Percentiles rank a stretch among this genome's conserved stretches.
These are phyloP conservation scores for Scorias spongiosa DNA, from an alignment of 2,329 filamentous ascomycete genomes.

Conservation along the genomic window DNA sequence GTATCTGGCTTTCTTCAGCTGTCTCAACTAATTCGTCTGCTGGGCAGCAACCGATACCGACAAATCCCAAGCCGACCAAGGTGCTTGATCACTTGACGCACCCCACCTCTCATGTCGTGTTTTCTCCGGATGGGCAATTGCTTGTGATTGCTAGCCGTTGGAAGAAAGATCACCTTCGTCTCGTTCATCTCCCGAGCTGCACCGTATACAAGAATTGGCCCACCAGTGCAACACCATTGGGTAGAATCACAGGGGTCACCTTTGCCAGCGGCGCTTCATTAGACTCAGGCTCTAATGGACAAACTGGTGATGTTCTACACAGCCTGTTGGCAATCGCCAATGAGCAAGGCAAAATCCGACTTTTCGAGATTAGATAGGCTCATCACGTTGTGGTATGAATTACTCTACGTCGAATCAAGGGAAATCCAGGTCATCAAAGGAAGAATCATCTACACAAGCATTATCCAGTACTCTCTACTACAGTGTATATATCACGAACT, in stretches of 20 bases:
- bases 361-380: slow-evolving; percentile 61
- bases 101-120: slow-evolving; percentile 61
- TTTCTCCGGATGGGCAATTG: slow-evolving; percentile 80
- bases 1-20: slow-evolving; percentile 34
- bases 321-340: slow-evolving; percentile 67
- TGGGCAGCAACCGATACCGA: slow-evolving; percentile 32
- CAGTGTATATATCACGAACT: too few relatives aligned
- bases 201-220: slow-evolving; percentile 97
- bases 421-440: too few relatives aligned
- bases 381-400: too few relatives aligned
- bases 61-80: slow-evolving; percentile 55
- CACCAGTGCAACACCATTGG: slow-evolving; percentile 74
- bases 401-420: too few relatives aligned
- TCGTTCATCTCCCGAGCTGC: slow-evolving; percentile 82
- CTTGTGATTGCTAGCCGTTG: slow-evolving; percentile 72
- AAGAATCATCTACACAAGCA: too few relatives aligned
- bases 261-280: slow-evolving; percentile 26
- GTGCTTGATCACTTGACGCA: slow-evolving; percentile 78
- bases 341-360: slow-evolving; percentile 69
- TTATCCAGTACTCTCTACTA: too few relatives aligned
- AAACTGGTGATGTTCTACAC: slow-evolving; percentile 21
- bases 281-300: slow-evolving; percentile 8
- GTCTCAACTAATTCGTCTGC: slow-evolving; percentile 3
- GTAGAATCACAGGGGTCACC: slow-evolving; percentile 52
- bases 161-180: slow-evolving; percentile 74